Evolutionary conservation across 768 basidiomycete species (phyloP), one percentile per base, ranked within the genome.

Genomic region (Dendrothele bispora): DNA sequence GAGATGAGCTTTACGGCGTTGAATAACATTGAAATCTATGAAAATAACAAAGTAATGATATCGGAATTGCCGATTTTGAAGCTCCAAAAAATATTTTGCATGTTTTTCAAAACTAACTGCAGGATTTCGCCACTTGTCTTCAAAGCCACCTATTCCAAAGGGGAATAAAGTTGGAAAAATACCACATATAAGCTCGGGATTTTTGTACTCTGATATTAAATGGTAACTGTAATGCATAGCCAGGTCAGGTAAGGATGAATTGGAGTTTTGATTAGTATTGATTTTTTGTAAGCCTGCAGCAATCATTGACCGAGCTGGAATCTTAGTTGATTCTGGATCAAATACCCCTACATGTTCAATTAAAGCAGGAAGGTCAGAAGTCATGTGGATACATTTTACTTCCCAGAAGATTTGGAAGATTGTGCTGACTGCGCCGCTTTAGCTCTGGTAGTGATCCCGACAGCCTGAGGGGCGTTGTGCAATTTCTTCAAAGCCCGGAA

Each of bases 201-300:
- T n/a, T n/a, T n/a, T n/a, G n/a, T 39, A 46, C 24, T 43, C 42
- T 7, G 7, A 4, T 12, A 43, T 56, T 48, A 24, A 30, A 25
- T 40, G 56, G 40, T 6, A 58, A 22, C 12, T 43, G 49, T 17
- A 20, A 14, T 15, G 60, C 49, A 12, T 52, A 30, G n/a, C n/a
- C n/a, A n/a, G n/a, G n/a, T n/a, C n/a, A 2, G 34, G n/a, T 15
- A 35, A 0, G 7, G 57, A 32, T 12, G 39, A 36, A n/a, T 45
- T 37, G 1, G 55, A 12, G n/a, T 5, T 28, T 29, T 11, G 58
- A 18, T 5, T n/a, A n/a, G 3, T 20, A 4, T 5, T n/a, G 7
- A 6, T 20, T 22, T 39, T 12, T 5, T 5, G 5, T 39, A 20
- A 22, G n/a, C 17, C 6, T 22, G 21, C 7, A 25, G 20, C 14